Percentiles rank a stretch among this genome's conserved stretches.
Conservation (phyloP, 176 grass and related monocot genomes). For the Bolboschoenus planiculmis region DNA sequence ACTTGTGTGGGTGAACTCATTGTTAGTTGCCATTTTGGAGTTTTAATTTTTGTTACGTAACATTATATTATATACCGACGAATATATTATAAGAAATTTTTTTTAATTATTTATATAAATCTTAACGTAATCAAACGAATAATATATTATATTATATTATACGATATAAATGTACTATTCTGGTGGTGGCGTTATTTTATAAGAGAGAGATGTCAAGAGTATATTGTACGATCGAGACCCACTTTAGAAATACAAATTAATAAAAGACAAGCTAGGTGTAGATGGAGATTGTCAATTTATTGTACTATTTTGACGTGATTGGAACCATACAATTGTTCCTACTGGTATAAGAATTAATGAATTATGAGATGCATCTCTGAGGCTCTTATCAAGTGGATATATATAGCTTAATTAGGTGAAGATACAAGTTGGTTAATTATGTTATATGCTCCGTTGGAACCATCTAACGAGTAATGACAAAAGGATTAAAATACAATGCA, state of each 20-base stretch:
- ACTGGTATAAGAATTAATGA: too few relatives aligned
- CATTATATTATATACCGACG: too few relatives aligned
- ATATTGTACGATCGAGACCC: not conserved
- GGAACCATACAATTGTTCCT: not conserved
- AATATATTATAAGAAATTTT: too few relatives aligned
- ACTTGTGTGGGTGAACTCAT: not conserved
- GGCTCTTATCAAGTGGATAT: not conserved
- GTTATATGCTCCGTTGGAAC: not conserved
- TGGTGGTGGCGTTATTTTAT: not conserved
- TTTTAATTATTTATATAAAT: too few relatives aligned
- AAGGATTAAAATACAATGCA: too few relatives aligned
- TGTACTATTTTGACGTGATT: not conserved
- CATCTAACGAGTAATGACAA: not conserved
- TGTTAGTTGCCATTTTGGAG: too few relatives aligned
- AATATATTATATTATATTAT: too few relatives aligned
- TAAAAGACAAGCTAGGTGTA: not conserved
- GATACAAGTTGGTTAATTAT: not conserved
- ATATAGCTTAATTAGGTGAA: not conserved
- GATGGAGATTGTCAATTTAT: not conserved
- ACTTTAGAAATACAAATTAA: not conserved
- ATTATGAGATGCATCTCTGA: not conserved
- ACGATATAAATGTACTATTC: too few relatives aligned
- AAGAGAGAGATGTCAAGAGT: not conserved
- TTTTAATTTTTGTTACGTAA: too few relatives aligned
- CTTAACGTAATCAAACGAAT: too few relatives aligned